phyloP scores from a whole-genome alignment of 352 stramenopile genomes.

The Phytophthora podocarpi region DNA sequence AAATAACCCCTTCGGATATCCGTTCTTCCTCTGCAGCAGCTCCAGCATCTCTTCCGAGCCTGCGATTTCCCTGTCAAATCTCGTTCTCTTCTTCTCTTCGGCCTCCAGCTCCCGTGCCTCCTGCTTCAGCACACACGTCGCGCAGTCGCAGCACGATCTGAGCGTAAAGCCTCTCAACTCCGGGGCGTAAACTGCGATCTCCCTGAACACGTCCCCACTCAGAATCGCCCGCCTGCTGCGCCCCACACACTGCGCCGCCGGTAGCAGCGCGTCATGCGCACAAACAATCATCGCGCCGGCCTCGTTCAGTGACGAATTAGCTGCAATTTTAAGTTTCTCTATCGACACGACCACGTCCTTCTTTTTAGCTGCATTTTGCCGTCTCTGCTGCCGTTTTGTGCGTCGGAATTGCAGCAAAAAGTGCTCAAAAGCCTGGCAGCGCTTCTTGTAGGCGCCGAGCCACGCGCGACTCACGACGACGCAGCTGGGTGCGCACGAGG shows the following conservation, averaged over 20 bases:
- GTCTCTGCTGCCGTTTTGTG: constrained; percentile 69
- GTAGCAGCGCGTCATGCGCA: constrained; percentile 61
- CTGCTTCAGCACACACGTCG: constrained; percentile 59
- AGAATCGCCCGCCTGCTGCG: constrained; percentile 64
- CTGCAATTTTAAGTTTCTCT: constrained; percentile 11
- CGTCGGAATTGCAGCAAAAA: constrained; percentile 73
- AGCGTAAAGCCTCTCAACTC: constrained; percentile 66
- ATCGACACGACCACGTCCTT: constrained; percentile 15
- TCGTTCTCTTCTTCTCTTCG: constrained; percentile 53
- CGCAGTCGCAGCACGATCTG: constrained; percentile 57
- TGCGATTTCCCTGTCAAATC: constrained; percentile 72
- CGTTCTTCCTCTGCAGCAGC: constrained; percentile 77
- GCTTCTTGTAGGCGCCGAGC: constrained; percentile 76
- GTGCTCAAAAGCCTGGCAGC: constrained; percentile 75
- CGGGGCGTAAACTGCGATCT: constrained; percentile 60
- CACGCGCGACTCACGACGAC: constrained; percentile 79
- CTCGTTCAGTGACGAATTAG: constrained; percentile 33
- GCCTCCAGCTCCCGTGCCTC: constrained; percentile 55
- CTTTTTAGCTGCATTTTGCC: constrained; percentile 43
- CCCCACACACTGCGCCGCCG: constrained; percentile 59
- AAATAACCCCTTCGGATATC: constrained; percentile 82
- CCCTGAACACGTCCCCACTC: constrained; percentile 44
- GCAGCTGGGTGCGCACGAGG: constrained; percentile 35
- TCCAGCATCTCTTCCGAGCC: constrained; percentile 71
- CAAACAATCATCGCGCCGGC: constrained; percentile 71